Percentiles rank a stretch among this genome's conserved stretches.
Evolutionary conservation across 73 alveolate species (phyloP).

Genomic region (Paraurostyla sp.): DNA sequence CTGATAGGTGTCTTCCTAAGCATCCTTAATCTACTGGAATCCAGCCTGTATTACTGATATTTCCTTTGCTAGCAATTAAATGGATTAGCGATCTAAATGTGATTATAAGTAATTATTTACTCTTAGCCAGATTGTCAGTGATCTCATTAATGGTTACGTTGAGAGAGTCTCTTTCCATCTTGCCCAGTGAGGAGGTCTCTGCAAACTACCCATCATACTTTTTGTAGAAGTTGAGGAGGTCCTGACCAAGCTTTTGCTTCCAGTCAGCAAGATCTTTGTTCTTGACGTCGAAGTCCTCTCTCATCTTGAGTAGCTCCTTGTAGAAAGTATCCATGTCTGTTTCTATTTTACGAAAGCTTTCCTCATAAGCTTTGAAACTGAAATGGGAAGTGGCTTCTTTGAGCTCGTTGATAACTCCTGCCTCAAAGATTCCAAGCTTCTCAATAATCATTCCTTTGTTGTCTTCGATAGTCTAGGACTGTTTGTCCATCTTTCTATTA

Average conservation of each 20-base stretch:
- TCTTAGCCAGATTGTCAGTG: slow-evolving; percentile 45
- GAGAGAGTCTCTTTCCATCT: slow-evolving; percentile 47
- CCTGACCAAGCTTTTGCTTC: slow-evolving; percentile 50
- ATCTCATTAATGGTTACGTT: slow-evolving; percentile 3
- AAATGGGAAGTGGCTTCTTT: slow-evolving; percentile 57
- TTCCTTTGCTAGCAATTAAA: slow-evolving; percentile 64
- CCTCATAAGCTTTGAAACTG: slow-evolving; percentile 62
- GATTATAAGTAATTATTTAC: background rate
- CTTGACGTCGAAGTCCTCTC: slow-evolving; percentile 42
- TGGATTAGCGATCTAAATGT: slow-evolving; percentile 37
- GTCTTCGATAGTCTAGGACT: slow-evolving; percentile 38
- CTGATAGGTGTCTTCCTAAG: background rate
- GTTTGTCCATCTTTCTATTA: slow-evolving; percentile 34
- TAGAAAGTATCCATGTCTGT: slow-evolving; percentile 60
- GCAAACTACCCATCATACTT: slow-evolving; percentile 52
- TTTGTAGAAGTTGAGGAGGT: slow-evolving; percentile 36
- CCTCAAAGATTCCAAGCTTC: slow-evolving; percentile 55
- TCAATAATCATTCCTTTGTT: slow-evolving; percentile 46
- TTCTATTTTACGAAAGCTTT: slow-evolving; percentile 54
- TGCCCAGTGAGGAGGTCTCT: background rate
- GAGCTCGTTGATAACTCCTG: slow-evolving; percentile 54
- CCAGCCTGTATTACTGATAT: slow-evolving; percentile 13
- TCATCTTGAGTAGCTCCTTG: slow-evolving; percentile 42
- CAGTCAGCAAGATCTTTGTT: slow-evolving; percentile 40
- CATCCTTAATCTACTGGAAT: background rate